These are phyloP conservation scores for Phytopythium kandeliae DNA, from an alignment of 352 stramenopile species.

Conservation along the genomic window DNA sequence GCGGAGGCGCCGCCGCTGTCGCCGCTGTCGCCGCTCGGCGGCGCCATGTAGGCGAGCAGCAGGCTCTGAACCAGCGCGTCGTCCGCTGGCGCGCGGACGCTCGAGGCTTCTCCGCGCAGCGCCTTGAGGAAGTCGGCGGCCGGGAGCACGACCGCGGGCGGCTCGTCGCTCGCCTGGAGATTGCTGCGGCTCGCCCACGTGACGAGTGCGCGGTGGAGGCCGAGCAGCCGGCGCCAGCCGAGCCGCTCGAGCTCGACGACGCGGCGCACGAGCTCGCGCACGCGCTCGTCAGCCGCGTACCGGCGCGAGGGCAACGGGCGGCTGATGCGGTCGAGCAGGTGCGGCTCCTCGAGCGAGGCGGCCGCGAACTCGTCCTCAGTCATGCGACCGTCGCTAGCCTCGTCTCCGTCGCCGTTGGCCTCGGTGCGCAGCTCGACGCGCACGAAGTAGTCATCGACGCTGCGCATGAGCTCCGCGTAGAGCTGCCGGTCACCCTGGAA, in stretches of 20 bases:
- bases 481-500: slow-evolving; percentile 40
- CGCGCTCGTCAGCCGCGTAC: slow-evolving; percentile 23
- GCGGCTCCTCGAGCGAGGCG: slow-evolving; percentile 25
- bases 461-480: slow-evolving; percentile 38
- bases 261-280: slow-evolving; percentile 25
- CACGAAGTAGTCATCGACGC: slow-evolving; percentile 43
- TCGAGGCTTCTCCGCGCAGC: slow-evolving; percentile 8
- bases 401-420: too few species aligned
- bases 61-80: slow-evolving; percentile 16
- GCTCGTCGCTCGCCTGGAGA: background rate
- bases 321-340: slow-evolving; percentile 31
- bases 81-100: slow-evolving; percentile 4
- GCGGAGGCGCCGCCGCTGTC: background rate
- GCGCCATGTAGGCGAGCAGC: slow-evolving; percentile 20
- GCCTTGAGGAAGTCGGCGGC: slow-evolving; percentile 13
- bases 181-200: slow-evolving; percentile 3
- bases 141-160: slow-evolving; percentile 10
- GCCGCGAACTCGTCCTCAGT: slow-evolving; percentile 36
- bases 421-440: slow-evolving; percentile 30
- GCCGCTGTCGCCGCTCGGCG: slow-evolving; percentile 4
- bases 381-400: too few species aligned
- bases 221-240: slow-evolving; percentile 20
- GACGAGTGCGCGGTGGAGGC: slow-evolving; percentile 16
- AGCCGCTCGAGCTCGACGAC: slow-evolving; percentile 19
- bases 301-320: slow-evolving; percentile 19